Evolutionary conservation across 2,329 filamentous ascomycete genomes (phyloP).

Genomic region (Ophiostoma himal-ulmi): DNA sequence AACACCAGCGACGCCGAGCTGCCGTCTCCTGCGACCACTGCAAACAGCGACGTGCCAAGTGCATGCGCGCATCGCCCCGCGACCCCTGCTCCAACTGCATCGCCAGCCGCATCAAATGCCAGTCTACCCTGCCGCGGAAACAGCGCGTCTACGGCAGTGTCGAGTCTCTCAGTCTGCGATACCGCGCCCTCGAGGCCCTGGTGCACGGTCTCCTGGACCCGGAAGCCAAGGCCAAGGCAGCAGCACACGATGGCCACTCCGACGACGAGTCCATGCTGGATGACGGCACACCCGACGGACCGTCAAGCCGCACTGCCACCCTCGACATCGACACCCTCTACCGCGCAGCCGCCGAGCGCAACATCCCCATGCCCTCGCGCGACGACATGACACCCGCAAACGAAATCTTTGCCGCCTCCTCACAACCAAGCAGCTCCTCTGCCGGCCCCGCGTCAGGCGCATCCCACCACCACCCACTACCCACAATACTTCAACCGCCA

Average conservation of each 20-base stretch:
- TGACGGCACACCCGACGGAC: neutral
- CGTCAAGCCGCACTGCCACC: neutral
- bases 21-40: slow-evolving; percentile 43
- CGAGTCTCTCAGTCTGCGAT: slow-evolving; percentile 37
- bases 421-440: neutral
- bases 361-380: slow-evolving; percentile 25
- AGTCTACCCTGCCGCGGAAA: slow-evolving; percentile 41
- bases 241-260: neutral
- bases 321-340: slow-evolving; percentile 26
- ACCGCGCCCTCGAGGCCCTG: slow-evolving; percentile 39
- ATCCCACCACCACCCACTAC: neutral
- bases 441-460: neutral
- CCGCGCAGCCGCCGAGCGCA: slow-evolving; percentile 22
- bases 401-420: slow-evolving; percentile 22
- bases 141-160: slow-evolving; percentile 40
- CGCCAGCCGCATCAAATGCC: slow-evolving; percentile 38
- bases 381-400: slow-evolving; percentile 25
- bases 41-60: slow-evolving; percentile 44
- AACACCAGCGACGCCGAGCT: slow-evolving; percentile 41
- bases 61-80: slow-evolving; percentile 36
- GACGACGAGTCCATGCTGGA: slow-evolving; percentile 13
- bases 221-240: slow-evolving; percentile 30
- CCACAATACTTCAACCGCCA: slow-evolving; percentile 19
- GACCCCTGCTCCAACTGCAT: slow-evolving; percentile 40
- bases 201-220: slow-evolving; percentile 39